Evolutionary conservation across 495 filamentous ascomycete species (phyloP).

Genomic region (Aspergillus incahuasiensis): DNA sequence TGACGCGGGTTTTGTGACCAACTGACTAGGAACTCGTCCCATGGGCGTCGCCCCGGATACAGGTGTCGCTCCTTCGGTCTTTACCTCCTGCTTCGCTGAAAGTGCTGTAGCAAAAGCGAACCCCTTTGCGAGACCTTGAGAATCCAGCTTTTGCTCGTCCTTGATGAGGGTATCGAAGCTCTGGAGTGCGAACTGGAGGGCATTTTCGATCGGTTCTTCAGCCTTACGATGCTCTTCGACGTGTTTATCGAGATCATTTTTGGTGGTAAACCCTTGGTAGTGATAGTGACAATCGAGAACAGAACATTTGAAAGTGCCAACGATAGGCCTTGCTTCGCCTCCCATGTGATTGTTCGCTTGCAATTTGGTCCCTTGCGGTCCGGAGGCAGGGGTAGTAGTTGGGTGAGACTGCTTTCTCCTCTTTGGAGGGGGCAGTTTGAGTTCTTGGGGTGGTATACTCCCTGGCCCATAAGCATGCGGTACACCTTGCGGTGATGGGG

Average conservation of each 20-base stretch:
- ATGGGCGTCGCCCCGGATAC: conserved; percentile 38
- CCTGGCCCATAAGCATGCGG: conserved; percentile 51
- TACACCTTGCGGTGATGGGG: conserved; percentile 66
- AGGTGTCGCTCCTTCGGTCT: conserved; percentile 36
- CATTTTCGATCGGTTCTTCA: conserved; percentile 43
- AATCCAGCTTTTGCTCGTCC: conserved; percentile 31
- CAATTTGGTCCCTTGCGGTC: conserved; percentile 27
- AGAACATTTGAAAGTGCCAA: conserved; percentile 39
- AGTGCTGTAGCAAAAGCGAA: conserved; percentile 20
- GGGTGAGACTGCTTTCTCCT: conserved; percentile 48
- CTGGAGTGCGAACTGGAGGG: conserved; percentile 43
- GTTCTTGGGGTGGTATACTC: conserved; percentile 49
- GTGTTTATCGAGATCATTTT: conserved; percentile 45
- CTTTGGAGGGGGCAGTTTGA: conserved; percentile 61
- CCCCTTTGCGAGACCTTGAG: conserved; percentile 22
- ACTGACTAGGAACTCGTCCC: conserved; percentile 35
- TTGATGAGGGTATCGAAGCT: conserved; percentile 37
- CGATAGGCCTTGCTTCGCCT: conserved; percentile 29
- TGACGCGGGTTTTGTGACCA: conserved; percentile 35
- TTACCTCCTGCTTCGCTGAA: conserved; percentile 34
- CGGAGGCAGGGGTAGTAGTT: conserved; percentile 26
- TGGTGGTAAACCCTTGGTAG: conserved; percentile 41
- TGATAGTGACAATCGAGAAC: conserved; percentile 42
- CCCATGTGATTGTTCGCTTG: conserved; percentile 30
- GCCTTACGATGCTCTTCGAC: conserved; percentile 43